Conservation (phyloP, 1,284 basidiomycete species). For the Pyrrhoderma lamaoense region DNA sequence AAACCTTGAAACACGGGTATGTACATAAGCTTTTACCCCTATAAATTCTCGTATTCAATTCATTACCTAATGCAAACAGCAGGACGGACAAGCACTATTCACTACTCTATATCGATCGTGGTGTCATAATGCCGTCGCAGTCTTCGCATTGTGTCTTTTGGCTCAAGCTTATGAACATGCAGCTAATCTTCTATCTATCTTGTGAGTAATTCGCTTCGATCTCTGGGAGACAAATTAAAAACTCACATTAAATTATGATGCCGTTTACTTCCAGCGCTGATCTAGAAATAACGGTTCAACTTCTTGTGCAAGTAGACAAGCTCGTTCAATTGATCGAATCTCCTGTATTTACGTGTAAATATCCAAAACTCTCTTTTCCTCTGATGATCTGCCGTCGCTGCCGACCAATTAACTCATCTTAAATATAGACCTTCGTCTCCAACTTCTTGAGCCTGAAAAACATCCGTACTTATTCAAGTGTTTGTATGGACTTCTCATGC, state of each 20-base stretch:
- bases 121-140: slow-evolving; percentile 98
- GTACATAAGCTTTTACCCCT: slow-evolving; percentile 23
- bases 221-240: neutral
- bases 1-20: slow-evolving; percentile 86
- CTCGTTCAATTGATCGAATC: slow-evolving; percentile 97
- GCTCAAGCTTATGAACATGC: slow-evolving; percentile 99
- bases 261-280: slow-evolving; percentile 61
- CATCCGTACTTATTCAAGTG: slow-evolving; percentile 97
- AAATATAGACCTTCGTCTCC: slow-evolving; percentile 79
- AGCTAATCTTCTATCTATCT: slow-evolving; percentile 93
- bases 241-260: no score
- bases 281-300: slow-evolving; percentile 89
- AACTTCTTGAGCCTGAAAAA: slow-evolving; percentile 94
- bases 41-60: neutral
- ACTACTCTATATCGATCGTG: slow-evolving; percentile 92
- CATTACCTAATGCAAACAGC: slow-evolving; percentile 32
- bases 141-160: slow-evolving; percentile 91
- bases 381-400: neutral
- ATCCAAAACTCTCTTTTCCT: neutral
- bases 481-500: slow-evolving; percentile 95
- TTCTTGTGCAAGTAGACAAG: slow-evolving; percentile 97
- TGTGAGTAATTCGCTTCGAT: slow-evolving; percentile 48
- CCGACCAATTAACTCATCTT: no score
- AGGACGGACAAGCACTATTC: slow-evolving; percentile 93
- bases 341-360: slow-evolving; percentile 92